Conservation (phyloP, 2,329 filamentous ascomycete species). For the Fusarium beomiforme region DNA sequence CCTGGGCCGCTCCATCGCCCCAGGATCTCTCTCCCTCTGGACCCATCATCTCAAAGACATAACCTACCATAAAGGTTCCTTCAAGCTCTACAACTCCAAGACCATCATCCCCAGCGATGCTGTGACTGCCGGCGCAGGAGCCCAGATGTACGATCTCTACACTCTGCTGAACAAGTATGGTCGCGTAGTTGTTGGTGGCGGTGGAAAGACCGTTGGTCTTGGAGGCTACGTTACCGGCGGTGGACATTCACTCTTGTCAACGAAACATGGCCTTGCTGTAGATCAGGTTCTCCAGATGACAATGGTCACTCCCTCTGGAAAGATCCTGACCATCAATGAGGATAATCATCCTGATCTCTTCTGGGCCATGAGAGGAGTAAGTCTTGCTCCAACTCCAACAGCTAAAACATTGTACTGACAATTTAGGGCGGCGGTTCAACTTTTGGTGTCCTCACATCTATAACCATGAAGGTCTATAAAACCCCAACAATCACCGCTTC, state of each 20-base stretch:
- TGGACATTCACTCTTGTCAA: slow-evolving; percentile 65
- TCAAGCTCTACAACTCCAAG: slow-evolving; percentile 54
- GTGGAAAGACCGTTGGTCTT: slow-evolving; percentile 64
- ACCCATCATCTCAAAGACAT: slow-evolving; percentile 57
- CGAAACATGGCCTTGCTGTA: slow-evolving; percentile 67
- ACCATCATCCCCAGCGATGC: slow-evolving; percentile 57
- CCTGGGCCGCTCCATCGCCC: slow-evolving; percentile 56
- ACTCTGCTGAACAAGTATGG: slow-evolving; percentile 54
- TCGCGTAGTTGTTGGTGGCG: slow-evolving; percentile 64
- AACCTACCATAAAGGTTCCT: slow-evolving; percentile 50
- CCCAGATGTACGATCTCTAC: slow-evolving; percentile 61
- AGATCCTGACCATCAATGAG: slow-evolving; percentile 61
- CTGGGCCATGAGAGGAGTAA: slow-evolving; percentile 70
- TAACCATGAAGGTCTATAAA: slow-evolving; percentile 64
- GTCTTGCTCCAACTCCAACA: slow-evolving; percentile 29
- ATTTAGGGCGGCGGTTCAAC: slow-evolving; percentile 66
- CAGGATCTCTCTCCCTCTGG: slow-evolving; percentile 65
- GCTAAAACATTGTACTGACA: neutral
- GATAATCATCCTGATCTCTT: slow-evolving; percentile 67
- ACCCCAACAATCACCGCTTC: slow-evolving; percentile 49
- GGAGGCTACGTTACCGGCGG: slow-evolving; percentile 71
- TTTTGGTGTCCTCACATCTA: slow-evolving; percentile 67
- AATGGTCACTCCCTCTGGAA: slow-evolving; percentile 62
- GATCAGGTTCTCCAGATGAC: slow-evolving; percentile 70
- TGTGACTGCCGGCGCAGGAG: slow-evolving; percentile 63